Conservation (phyloP, 2,329 filamentous ascomycete genomes). For the Aspergillus sp. region DNA sequence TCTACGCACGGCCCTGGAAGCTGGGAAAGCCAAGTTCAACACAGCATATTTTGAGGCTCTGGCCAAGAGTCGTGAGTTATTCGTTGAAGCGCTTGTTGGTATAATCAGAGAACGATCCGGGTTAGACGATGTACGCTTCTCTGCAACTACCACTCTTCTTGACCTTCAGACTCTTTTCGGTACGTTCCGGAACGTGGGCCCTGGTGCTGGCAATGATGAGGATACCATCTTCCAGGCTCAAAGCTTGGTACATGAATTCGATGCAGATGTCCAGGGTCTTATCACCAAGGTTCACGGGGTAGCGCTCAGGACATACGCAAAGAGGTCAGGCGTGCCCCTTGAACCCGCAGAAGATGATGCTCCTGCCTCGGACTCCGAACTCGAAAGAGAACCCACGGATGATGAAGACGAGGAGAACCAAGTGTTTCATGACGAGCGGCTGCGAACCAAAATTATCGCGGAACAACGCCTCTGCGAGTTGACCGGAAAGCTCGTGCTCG, state of each 20-base stretch:
- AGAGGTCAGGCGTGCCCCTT: slow-evolving; percentile 53
- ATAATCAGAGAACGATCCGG: slow-evolving; percentile 51
- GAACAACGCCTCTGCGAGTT: slow-evolving; percentile 86
- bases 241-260: slow-evolving; percentile 68
- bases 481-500: slow-evolving; percentile 79
- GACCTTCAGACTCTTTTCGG: slow-evolving; percentile 81
- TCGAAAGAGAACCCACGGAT: slow-evolving; percentile 57
- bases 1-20: slow-evolving; percentile 55
- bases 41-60: slow-evolving; percentile 67
- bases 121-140: slow-evolving; percentile 75
- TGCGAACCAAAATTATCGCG: slow-evolving; percentile 68
- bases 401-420: slow-evolving; percentile 39
- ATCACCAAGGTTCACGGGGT: slow-evolving; percentile 75
- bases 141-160: slow-evolving; percentile 72
- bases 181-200: slow-evolving; percentile 60
- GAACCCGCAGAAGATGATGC: slow-evolving; percentile 67
- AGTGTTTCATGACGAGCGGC: slow-evolving; percentile 51
- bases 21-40: slow-evolving; percentile 57
- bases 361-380: slow-evolving; percentile 63
- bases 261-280: slow-evolving; percentile 60
- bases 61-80: slow-evolving; percentile 59
- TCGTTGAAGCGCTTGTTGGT: slow-evolving; percentile 48
- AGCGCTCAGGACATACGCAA: slow-evolving; percentile 75
- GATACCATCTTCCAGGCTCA: slow-evolving; percentile 57
- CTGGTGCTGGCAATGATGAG: slow-evolving; percentile 39